Evolutionary conservation across 768 basidiomycete species (phyloP).

Genomic region (Boletellus ananas): DNA sequence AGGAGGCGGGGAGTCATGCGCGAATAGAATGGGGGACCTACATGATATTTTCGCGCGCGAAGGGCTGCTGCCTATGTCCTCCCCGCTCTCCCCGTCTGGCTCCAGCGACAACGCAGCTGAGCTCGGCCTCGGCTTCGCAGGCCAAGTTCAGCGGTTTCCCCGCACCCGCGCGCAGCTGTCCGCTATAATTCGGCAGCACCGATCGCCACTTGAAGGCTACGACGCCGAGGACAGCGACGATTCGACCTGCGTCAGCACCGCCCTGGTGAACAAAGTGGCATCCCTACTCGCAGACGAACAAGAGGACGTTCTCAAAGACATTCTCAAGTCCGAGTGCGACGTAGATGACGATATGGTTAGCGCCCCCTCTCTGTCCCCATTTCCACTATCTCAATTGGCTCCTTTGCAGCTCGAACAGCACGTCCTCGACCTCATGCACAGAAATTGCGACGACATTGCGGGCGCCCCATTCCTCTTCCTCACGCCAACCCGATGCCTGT

Average conservation of each 20-base stretch:
- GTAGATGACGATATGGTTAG: conserved; percentile 69
- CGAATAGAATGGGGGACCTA: conserved; percentile 97
- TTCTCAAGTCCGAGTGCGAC: conserved; percentile 68
- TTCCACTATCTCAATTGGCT: conserved; percentile 15
- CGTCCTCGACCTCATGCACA: conserved; percentile 94
- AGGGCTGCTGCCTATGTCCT: conserved; percentile 60
- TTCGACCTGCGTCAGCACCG: conserved; percentile 49
- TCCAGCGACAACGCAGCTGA: conserved; percentile 22
- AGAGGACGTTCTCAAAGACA: conserved; percentile 78
- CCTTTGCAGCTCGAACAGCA: conserved; percentile 71
- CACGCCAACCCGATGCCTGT: conserved; percentile 75
- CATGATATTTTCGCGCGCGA: conserved; percentile 82
- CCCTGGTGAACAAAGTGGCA: conserved; percentile 69
- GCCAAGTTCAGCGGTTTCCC: conserved; percentile 52
- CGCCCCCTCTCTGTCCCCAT: conserved; percentile 10
- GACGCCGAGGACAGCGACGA: conserved; percentile 61
- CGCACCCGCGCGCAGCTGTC: conserved; percentile 81
- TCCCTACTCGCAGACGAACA: conserved; percentile 73
- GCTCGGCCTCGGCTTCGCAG: conserved; percentile 7
- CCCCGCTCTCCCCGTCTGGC: conserved; percentile 7
- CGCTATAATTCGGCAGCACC: conserved; percentile 70
- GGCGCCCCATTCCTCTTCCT: conserved; percentile 81
- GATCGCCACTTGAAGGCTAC: conserved; percentile 47
- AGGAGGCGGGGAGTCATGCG: conserved; percentile 44
- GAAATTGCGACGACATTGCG: conserved; percentile 81